These are phyloP conservation scores for Linum trigynum DNA, from an alignment of 345 rosid species.

Conservation along the genomic window DNA sequence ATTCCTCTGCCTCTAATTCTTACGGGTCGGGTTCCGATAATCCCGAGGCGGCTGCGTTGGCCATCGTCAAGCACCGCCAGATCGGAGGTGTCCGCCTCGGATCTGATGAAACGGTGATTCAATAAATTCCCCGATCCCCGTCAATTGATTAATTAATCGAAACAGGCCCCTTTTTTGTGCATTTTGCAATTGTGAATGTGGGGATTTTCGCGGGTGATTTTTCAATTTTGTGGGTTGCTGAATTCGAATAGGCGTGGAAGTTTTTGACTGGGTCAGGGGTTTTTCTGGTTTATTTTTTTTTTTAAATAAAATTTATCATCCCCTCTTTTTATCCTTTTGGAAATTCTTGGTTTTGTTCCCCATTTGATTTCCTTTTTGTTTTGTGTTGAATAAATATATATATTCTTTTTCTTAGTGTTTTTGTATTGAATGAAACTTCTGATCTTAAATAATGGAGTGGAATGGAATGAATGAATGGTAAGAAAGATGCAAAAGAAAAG, in stretches of 20 bases:
- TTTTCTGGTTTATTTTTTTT: constrained; percentile 16
- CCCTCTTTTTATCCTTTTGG: constrained; percentile 24
- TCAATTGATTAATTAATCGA: too few relatives aligned
- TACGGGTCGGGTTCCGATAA: constrained; percentile 36
- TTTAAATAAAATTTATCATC: constrained; percentile 14
- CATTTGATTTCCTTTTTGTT: constrained; percentile 5
- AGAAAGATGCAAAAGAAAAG: too few relatives aligned
- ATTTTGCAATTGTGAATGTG: constrained; percentile 12
- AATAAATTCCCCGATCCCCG: not conserved
- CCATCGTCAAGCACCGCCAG: constrained; percentile 25
- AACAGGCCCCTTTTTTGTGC: not conserved
- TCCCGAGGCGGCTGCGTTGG: constrained; percentile 19
- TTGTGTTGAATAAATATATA: constrained; percentile 6
- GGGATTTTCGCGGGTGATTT: constrained; percentile 50
- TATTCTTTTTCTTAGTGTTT: constrained; percentile 15
- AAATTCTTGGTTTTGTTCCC: constrained; percentile 19
- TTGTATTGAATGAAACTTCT: constrained; percentile 15
- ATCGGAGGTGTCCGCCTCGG: constrained; percentile 30
- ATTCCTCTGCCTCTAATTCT: constrained; percentile 2
- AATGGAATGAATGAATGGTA: constrained; percentile 5
- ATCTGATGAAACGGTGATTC: constrained; percentile 55
- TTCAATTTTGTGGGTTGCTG: constrained; percentile 15
- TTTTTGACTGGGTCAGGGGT: constrained; percentile 49
- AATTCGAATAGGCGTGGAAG: constrained; percentile 31
- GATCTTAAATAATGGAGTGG: constrained; percentile 31